Conservation (phyloP, 352 stramenopile species). For the Globisporangium canariense region DNA sequence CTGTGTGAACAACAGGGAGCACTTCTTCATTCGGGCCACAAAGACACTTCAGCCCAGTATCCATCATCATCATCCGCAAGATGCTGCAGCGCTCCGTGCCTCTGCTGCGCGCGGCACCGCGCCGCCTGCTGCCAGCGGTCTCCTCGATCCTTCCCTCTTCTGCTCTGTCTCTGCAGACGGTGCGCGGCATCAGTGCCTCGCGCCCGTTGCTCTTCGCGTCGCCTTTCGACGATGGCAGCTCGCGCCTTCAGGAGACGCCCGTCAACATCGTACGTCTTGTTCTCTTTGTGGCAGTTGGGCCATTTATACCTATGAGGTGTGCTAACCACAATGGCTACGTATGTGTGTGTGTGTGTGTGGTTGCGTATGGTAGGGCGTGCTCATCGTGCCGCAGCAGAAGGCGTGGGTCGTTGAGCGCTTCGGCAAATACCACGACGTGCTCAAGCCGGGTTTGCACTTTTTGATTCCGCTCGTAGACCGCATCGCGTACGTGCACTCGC, state of each 20-base stretch:
- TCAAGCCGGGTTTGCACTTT: conserved; percentile 87
- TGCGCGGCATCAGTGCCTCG: conserved; percentile 24
- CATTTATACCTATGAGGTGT: no score
- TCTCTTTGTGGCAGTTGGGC: background rate
- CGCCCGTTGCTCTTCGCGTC: conserved; percentile 22
- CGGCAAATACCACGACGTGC: conserved; percentile 86
- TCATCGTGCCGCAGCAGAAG: conserved; percentile 87
- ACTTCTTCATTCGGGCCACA: background rate
- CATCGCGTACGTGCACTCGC: conserved; percentile 90
- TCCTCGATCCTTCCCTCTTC: background rate
- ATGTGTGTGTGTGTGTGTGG: background rate
- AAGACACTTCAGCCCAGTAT: background rate
- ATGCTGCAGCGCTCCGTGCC: conserved; percentile 10
- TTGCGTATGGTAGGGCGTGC: conserved; percentile 45
- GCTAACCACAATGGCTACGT: background rate
- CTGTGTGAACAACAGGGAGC: no score
- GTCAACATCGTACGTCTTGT: conserved; percentile 46
- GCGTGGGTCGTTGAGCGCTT: conserved; percentile 91
- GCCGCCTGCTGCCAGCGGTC: background rate
- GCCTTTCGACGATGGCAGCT: conserved; percentile 40
- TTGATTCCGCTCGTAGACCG: conserved; percentile 88
- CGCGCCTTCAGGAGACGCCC: conserved; percentile 47
- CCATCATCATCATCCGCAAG: background rate
- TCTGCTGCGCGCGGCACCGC: background rate
- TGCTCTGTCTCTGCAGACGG: background rate